These are phyloP conservation scores for Phytophthora palmivora DNA, from an alignment of 352 stramenopile species.

Conservation along the genomic window DNA sequence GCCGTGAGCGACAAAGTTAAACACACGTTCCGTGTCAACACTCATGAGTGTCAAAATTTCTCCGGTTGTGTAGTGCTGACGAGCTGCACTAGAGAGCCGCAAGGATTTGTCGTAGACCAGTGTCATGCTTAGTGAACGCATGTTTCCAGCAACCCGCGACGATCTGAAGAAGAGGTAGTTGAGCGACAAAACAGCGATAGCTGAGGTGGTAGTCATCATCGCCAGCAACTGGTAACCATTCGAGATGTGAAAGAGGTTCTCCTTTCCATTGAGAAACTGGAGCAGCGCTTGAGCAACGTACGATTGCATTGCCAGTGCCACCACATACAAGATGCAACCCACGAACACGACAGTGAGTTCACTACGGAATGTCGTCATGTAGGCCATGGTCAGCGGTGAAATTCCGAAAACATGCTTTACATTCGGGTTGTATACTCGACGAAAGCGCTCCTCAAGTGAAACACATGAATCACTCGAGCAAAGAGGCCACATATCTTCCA, in stretches of 20 bases:
- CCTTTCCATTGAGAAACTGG: constrained; percentile 34
- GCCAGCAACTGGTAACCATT: constrained; percentile 40
- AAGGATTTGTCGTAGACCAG: constrained; percentile 61
- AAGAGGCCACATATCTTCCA: constrained; percentile 40
- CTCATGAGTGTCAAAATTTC: constrained; percentile 54
- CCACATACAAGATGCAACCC: constrained; percentile 35
- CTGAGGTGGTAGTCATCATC: constrained; percentile 29
- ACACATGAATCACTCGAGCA: constrained; percentile 32
- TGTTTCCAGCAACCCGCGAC: constrained; percentile 46
- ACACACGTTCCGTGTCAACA: too few species aligned
- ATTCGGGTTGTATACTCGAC: constrained; percentile 23
- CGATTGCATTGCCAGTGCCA: constrained; percentile 35
- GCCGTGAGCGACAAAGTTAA: constrained; percentile 30
- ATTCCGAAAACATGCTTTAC: constrained; percentile 11
- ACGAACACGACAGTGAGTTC: constrained; percentile 21
- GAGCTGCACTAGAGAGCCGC: constrained; percentile 55
- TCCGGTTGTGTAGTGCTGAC: constrained; percentile 43
- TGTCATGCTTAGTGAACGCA: constrained; percentile 50
- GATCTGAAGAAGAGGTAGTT: constrained; percentile 49
- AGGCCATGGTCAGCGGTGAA: constrained; percentile 27
- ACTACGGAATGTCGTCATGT: constrained; percentile 20
- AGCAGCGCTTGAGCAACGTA: constrained; percentile 37
- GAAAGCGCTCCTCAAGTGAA: constrained; percentile 30
- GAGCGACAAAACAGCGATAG: constrained; percentile 34
- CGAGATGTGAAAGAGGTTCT: constrained; percentile 36